Evolutionary conservation across 108 stramenopile species (phyloP), one percentile per base, ranked within the genome.

Genomic region (Cyclostephanos invisitatus): DNA sequence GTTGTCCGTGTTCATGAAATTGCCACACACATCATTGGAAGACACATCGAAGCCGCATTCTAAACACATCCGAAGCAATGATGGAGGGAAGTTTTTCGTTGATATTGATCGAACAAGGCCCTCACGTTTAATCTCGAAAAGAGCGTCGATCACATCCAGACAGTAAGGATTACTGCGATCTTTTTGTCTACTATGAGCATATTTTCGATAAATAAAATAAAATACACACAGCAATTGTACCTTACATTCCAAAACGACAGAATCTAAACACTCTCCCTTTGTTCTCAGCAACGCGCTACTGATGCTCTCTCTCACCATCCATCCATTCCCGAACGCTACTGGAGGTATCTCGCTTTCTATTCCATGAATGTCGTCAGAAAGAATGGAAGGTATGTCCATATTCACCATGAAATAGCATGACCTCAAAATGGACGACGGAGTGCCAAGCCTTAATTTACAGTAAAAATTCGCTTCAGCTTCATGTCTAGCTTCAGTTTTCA

Each of bases 111-210:
- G 77, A 24, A 92, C 65, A 6, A 81, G 70, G 12, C 91, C 91
- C 57, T 92, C 89, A 2, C 81, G 77, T 71, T 89, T 84, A 83
- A 90, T 70, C 25, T 92, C 89, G 36, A 60, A 59, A 4, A 88
- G 67, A 50, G 53, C 55, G 64, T 90, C 84, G 36, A 92, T 73
- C 3, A 81, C 73, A 69, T 92, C 91, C 67, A 90, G 40, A 77
- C 81, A 69, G 65, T 86, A 88, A 29, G 83, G 81, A 28, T 60
- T 53, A 42, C 61, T 17, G 36, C 64, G 54, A 44, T 71, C 70
- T 70, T 37, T 44, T 58, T 32, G 28, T 3, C 48, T 51, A 27
- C 5, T 32, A 27, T 55, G 20, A 70, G 42, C 7, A 62, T 35
- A n/a, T 0, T 40, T 64, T 10, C 32, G 61, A 62, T 8, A 22